phyloP scores from a whole-genome alignment of 257 asterid species.

The Jasminum sambac region DNA sequence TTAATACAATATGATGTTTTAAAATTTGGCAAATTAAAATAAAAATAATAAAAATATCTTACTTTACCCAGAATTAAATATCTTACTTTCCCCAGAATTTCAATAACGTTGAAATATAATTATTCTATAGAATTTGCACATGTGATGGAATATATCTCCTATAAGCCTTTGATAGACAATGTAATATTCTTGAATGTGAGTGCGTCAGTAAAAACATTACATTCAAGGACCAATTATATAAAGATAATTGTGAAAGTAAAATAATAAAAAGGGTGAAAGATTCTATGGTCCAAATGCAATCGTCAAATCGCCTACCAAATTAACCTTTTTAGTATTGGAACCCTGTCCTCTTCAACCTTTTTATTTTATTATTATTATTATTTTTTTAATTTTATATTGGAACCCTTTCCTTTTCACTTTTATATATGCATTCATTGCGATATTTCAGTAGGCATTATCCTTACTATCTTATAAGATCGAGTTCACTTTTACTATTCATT shows the following conservation, averaged over 20 bases:
- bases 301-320: neutral
- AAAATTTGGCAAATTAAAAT: no score
- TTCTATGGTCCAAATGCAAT: neutral
- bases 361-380: no score
- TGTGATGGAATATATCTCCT: neutral
- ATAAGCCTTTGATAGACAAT: neutral
- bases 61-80: no score
- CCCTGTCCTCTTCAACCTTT: neutral
- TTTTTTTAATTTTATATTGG: no score
- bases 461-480: no score
- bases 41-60: no score
- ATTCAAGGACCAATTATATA: neutral
- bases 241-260: neutral
- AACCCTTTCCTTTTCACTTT: no score
- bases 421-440: no score
- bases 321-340: neutral
- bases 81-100: no score
- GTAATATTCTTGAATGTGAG: neutral
- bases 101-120: neutral
- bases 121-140: neutral
- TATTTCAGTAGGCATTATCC: no score
- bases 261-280: neutral
- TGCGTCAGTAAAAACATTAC: neutral
- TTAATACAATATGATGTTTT: no score
- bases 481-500: no score